Base-by-base conservation (phyloP, 139 green algal species). In the Helicosporidium sp. region DNA sequence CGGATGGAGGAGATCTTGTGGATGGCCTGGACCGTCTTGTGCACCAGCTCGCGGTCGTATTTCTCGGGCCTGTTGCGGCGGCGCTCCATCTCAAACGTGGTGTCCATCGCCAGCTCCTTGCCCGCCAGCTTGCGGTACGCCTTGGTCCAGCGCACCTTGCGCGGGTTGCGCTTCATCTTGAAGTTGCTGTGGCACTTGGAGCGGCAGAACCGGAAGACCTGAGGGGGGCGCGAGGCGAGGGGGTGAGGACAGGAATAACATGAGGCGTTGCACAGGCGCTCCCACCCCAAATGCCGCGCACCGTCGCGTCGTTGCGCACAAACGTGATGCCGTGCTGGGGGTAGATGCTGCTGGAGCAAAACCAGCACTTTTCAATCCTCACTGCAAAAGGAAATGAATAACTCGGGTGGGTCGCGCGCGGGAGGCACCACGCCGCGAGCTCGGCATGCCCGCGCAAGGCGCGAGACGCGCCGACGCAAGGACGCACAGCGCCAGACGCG, bases 151-250 rank as follows among this genome's bases (percentile, higher is more conserved):
- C 76, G 73, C 17, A 95, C 79, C 64, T 97, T 98, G 17, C 89
- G 65, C 2, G 89, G 89, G 52, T 96, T 97, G 20, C 89, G 76
- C 75, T 97, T 98, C 85, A 97, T 94, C 70, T 97, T 97, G 68
- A 98, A 98, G 74, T 96, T 98, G 44, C 89, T 93, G 67, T 96
- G 86, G 72, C 89, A 98, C 48, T 98, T 98, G 44, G 66, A 83
- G 15, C 89, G 70, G 68, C 89, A 98, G 54, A 98, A 98, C 6
- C 70, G 66, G 68, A 98, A 98, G 4, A 87, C 60, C 74, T 85
- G 66, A 44, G 57, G 28, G 31, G 31, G 31, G 31, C 0, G 1
- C 0, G 31, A 1, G 31, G 31, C 10, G 31, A 13, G 31, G 1
- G 31, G 31, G 31, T n/a, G n/a, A n/a, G n/a, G n/a, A n/a, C n/a